Conservation (phyloP, 2,329 filamentous ascomycete species). For the Bimuria novae-zelandiae region DNA sequence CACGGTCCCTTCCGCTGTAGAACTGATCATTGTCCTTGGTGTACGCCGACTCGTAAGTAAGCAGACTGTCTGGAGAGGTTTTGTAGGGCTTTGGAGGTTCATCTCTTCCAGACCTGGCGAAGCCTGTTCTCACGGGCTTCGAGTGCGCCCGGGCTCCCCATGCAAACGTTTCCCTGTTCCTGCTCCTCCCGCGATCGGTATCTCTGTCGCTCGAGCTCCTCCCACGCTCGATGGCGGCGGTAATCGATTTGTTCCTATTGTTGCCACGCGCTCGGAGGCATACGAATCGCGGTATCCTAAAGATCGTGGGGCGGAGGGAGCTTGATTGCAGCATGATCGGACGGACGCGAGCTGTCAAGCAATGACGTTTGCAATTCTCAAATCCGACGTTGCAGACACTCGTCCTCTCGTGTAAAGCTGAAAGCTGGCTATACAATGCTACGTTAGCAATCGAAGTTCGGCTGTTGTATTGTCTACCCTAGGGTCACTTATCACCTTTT, state of each 20-base stretch:
- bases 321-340: conserved; percentile 28
- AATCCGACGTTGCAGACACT: too few relatives aligned
- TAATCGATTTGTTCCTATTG: conserved; percentile 38
- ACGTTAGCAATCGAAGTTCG: too few relatives aligned
- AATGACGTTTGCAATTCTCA: background rate
- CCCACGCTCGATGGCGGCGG: conserved; percentile 39
- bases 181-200: background rate
- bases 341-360: background rate
- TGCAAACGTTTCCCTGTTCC: conserved; percentile 3
- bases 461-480: too few relatives aligned
- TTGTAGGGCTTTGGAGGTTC: background rate
- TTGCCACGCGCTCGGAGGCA: conserved; percentile 20
- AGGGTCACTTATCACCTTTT: too few relatives aligned
- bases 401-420: too few relatives aligned
- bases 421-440: too few relatives aligned
- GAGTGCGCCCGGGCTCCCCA: too few relatives aligned
- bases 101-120: background rate
- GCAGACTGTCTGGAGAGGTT: background rate
- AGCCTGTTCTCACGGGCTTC: background rate
- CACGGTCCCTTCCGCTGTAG: background rate
- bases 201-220: conserved; percentile 14
- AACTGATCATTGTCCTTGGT: background rate
- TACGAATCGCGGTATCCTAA: conserved; percentile 17
- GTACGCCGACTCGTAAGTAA: background rate
- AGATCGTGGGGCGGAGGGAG: conserved; percentile 20